These are phyloP conservation scores for Malus sylvestris DNA, from an alignment of 306 rosid species.

Conservation along the genomic window DNA sequence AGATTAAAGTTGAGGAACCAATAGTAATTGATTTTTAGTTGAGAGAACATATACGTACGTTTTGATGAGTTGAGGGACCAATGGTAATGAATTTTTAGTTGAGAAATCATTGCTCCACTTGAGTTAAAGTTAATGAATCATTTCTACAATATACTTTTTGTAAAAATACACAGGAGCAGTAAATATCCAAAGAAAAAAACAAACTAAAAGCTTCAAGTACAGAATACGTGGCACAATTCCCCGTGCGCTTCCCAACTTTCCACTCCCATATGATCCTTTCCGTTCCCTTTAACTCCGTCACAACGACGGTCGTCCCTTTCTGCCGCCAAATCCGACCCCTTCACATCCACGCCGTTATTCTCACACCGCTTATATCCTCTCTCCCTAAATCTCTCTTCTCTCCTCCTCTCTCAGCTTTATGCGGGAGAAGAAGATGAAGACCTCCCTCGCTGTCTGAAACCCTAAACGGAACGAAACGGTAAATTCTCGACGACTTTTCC, in stretches of 20 bases:
- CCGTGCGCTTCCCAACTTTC: not conserved
- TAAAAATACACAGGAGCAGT: too few relatives aligned
- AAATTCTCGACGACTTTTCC: not conserved
- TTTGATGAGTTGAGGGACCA: too few relatives aligned
- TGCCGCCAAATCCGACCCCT: not conserved
- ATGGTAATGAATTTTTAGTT: too few relatives aligned
- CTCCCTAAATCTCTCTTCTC: too few relatives aligned
- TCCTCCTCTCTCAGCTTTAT: not conserved
- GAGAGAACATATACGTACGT: rapidly evolving
- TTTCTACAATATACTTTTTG: too few relatives aligned
- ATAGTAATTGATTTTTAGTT: too few relatives aligned
- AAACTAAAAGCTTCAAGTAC: not conserved
- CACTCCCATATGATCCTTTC: not conserved
- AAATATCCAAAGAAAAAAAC: too few relatives aligned
- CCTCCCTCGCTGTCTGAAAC: not conserved
- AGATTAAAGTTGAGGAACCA: too few relatives aligned
- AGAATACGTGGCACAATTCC: not conserved
- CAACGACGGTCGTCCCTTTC: not conserved
- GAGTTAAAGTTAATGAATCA: rapidly evolving
- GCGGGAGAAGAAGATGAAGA: not conserved
- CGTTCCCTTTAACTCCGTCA: not conserved
- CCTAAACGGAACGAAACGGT: not conserved
- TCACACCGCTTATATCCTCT: not conserved
- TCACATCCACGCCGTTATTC: not conserved
- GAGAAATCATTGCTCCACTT: rapidly evolving